Conservation (phyloP, 768 basidiomycete species). For the Omphalotus guepiniiformis region DNA sequence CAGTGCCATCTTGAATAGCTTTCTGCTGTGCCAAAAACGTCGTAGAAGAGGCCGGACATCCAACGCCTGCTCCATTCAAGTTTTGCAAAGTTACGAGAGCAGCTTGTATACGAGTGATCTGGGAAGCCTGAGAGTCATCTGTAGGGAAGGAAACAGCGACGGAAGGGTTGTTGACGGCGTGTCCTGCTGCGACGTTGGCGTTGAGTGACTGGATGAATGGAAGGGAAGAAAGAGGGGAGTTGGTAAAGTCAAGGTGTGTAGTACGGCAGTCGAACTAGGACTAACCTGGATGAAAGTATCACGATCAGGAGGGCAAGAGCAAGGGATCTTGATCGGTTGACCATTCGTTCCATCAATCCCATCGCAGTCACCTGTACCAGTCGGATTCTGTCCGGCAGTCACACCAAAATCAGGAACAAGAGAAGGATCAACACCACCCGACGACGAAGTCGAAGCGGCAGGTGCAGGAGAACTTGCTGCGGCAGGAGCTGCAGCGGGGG, state of each 20-base stretch:
- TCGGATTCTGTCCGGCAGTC: constrained; percentile 53
- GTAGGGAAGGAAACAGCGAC: constrained; percentile 60
- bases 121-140: constrained; percentile 48
- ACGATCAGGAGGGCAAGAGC: constrained; percentile 58
- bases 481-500: constrained; percentile 10
- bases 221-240: neutral
- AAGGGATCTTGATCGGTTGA: constrained; percentile 56
- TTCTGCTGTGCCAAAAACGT: constrained; percentile 39
- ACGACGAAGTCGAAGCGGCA: constrained; percentile 15
- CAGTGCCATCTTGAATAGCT: constrained; percentile 10
- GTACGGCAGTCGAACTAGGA: too few species aligned
- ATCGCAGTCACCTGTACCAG: constrained; percentile 65
- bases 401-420: constrained; percentile 58
- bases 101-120: constrained; percentile 55
- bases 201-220: constrained; percentile 40
- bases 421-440: constrained; percentile 41
- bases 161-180: constrained; percentile 57
- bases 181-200: constrained; percentile 57
- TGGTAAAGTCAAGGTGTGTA: neutral
- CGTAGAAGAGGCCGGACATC: constrained; percentile 63
- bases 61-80: constrained; percentile 59
- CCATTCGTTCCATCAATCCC: constrained; percentile 57
- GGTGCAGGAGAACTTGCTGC: too few species aligned
- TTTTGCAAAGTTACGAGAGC: constrained; percentile 68
- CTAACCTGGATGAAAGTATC: constrained; percentile 47